Percentiles rank a stretch among this genome's conserved stretches.
phyloP scores from a whole-genome alignment of 164 flowering plant species.

The Berberis vulgaris region DNA sequence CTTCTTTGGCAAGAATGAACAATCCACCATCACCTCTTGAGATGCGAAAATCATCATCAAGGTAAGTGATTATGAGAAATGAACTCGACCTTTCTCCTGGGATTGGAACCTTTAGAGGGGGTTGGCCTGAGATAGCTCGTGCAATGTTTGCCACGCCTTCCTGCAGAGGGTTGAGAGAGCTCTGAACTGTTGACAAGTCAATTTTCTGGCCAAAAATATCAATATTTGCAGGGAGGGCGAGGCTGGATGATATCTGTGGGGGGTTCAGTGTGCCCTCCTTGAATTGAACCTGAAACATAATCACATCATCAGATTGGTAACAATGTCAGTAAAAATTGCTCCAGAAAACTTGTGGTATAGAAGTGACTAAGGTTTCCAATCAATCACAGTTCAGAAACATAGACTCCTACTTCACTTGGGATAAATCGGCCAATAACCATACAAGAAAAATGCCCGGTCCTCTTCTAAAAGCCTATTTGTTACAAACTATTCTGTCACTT shows the following conservation, averaged over 20 bases:
- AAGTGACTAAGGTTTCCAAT: too few relatives aligned
- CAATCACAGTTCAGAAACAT: too few relatives aligned
- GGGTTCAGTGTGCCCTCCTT: constrained; percentile 81
- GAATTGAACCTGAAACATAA: constrained; percentile 54
- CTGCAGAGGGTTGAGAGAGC: constrained; percentile 57
- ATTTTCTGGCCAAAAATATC: constrained; percentile 77
- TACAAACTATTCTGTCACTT: too few relatives aligned
- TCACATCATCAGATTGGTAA: not conserved
- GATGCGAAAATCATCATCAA: constrained; percentile 76
- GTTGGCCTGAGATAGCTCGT: constrained; percentile 69
- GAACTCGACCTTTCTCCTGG: constrained; percentile 68
- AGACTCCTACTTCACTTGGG: too few relatives aligned
- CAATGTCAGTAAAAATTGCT: too few relatives aligned
- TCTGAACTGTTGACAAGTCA: constrained; percentile 51
- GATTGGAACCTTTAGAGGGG: constrained; percentile 69
- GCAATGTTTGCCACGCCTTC: constrained; percentile 48
- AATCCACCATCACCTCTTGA: constrained; percentile 98
- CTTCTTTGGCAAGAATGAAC: constrained; percentile 88
- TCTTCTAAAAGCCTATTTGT: too few relatives aligned
- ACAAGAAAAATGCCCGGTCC: too few relatives aligned
- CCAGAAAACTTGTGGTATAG: too few relatives aligned
- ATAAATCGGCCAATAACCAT: too few relatives aligned
- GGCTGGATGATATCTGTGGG: constrained; percentile 68
- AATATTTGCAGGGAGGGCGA: constrained; percentile 58
- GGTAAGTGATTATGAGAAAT: constrained; percentile 80